Evolutionary conservation across 2,329 filamentous ascomycete genomes (phyloP).

Genomic region (Rhynchosporium agropyri): DNA sequence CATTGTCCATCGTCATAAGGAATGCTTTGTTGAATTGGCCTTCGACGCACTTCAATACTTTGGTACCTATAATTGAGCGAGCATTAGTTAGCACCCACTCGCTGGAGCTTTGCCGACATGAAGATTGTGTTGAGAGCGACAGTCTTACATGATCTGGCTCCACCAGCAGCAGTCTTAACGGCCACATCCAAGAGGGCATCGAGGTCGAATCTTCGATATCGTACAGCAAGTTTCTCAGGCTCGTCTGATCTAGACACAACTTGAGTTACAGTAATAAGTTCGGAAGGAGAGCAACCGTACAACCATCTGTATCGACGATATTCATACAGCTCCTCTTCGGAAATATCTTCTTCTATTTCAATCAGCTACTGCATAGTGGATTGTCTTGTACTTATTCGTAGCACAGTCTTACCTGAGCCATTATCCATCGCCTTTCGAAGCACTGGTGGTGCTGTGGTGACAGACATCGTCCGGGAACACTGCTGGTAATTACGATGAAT

Average conservation of each 20-base stretch:
- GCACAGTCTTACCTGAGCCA: conserved; percentile 9
- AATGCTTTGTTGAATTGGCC: conserved; percentile 33
- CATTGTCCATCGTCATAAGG: conserved; percentile 34
- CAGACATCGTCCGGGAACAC: conserved; percentile 5
- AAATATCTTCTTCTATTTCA: conserved; percentile 22
- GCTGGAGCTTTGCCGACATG: neutral
- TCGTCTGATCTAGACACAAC: conserved; percentile 33
- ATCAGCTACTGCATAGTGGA: neutral
- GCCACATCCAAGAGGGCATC: conserved; percentile 34
- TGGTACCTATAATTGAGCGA: conserved; percentile 26
- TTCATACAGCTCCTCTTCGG: conserved; percentile 37
- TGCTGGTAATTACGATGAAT: conserved; percentile 7
- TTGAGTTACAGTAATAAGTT: conserved; percentile 22
- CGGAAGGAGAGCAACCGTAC: conserved; percentile 26
- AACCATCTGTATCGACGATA: conserved; percentile 40
- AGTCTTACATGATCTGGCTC: conserved; percentile 30
- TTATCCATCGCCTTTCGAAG: conserved; percentile 10
- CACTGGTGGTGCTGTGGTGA: conserved; percentile 7
- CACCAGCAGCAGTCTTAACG: conserved; percentile 20
- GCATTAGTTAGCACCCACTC: conserved; percentile 16
- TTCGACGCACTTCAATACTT: conserved; percentile 31
- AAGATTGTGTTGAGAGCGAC: conserved; percentile 8
- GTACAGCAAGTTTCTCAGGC: conserved; percentile 35
- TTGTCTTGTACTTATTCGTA: conserved; percentile 4
- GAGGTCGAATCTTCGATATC: conserved; percentile 40